Evolutionary conservation across 2,329 filamentous ascomycete species (phyloP).

Genomic region (Hirsutella thompsonii): DNA sequence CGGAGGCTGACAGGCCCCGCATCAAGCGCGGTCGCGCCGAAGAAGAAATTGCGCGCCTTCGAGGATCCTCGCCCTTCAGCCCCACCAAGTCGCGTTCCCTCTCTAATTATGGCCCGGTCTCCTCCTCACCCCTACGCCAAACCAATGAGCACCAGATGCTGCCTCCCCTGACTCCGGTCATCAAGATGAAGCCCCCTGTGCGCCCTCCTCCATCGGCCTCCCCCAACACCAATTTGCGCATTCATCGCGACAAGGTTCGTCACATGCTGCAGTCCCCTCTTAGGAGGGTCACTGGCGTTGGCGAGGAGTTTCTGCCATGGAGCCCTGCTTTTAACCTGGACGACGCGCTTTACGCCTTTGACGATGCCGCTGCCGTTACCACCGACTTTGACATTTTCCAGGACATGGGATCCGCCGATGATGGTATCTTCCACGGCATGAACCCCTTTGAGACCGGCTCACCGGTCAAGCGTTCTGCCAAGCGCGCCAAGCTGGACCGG

Average conservation of each 20-base stretch:
- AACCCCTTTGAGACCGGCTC: conserved; percentile 43
- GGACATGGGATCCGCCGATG: conserved; percentile 18
- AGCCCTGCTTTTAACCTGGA: conserved; percentile 57
- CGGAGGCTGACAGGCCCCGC: conserved; percentile 66
- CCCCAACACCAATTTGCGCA: conserved; percentile 80
- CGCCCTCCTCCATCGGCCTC: conserved; percentile 62
- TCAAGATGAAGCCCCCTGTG: conserved; percentile 59
- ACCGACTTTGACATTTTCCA: conserved; percentile 52
- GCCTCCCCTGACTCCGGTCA: conserved; percentile 69
- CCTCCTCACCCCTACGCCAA: conserved; percentile 57
- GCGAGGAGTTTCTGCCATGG: conserved; percentile 41
- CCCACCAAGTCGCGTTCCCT: conserved; percentile 57
- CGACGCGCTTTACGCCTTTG: conserved; percentile 35
- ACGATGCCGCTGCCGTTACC: conserved; percentile 35
- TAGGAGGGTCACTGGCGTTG: conserved; percentile 27
- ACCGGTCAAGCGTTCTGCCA: conserved; percentile 50
- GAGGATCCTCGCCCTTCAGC: conserved; percentile 86
- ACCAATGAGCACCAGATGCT: conserved; percentile 46
- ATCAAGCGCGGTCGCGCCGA: conserved; percentile 86
- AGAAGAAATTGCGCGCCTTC: conserved; percentile 86
- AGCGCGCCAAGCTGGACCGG: conserved; percentile 49
- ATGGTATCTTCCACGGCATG: conserved; percentile 22
- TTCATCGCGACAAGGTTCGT: conserved; percentile 74
- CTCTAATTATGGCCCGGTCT: conserved; percentile 37
- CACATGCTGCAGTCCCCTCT: conserved; percentile 71